Evolutionary conservation across 2,329 filamentous ascomycete species (phyloP), one percentile per base, ranked within the genome.

Genomic region (Sarocladium kiliense): DNA sequence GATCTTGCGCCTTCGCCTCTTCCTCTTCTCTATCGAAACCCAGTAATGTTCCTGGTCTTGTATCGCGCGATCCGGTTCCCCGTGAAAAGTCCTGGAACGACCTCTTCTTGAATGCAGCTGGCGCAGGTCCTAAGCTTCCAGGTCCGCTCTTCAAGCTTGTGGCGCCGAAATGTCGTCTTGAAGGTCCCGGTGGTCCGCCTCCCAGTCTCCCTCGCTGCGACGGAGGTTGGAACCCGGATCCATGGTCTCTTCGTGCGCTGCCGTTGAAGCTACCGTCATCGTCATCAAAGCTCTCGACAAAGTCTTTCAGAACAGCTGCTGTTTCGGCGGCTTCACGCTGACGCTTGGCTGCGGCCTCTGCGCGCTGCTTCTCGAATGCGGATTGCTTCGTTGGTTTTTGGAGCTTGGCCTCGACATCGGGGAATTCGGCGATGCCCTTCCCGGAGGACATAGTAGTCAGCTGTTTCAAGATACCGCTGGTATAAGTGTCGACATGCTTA

Each of bases 311-410:
- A 1, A 91, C 90, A 23, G 90, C 91, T 21, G 88, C 89, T 6
- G 89, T 95, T 72, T 96, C 92, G 61, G 87, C 90, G 64, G 87
- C 88, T 70, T 96, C 92, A 61, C 90, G 82, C 62, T 83, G 80
- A 57, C 89, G 86, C 74, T 96, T 96, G 23, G 90, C 91, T 75
- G 96, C 91, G 56, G 89, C 89, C 68, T 96, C 91, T 57, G 89
- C 89, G 69, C 89, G 91, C 69, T 95, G 89, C 63, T 87, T 86
- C 73, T 96, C 92, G 68, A 95, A 96, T 25, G 88, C 80, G 19
- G 91, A 95, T 67, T 94, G 89, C 71, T 92, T 94, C 58, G 86
- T 80, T 0, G 89, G 85, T 50, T 89, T 89, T 55, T 87, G 83
- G 53, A 94, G 84, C 71, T 95, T 96, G 53, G 85, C 81, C 56